A percentile compares a stretch with the other conserved stretches of the same genome.
phyloP scores from a whole-genome alignment of 257 asterid genomes.

The Solanum microdontum region DNA sequence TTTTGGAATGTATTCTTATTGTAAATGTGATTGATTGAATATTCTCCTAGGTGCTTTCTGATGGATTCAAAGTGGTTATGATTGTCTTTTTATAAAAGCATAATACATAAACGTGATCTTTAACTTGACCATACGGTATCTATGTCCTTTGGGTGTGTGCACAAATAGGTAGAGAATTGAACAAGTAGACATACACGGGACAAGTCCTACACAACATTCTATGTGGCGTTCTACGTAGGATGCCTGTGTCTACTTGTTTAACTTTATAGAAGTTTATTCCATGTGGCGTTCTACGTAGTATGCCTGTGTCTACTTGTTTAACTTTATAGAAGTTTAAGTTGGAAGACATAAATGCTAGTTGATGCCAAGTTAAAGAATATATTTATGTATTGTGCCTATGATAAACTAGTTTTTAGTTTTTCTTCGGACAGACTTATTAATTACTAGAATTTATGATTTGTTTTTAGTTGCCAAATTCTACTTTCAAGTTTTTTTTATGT shows the following conservation, averaged over 20 bases:
- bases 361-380: too few relatives aligned
- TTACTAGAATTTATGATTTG: not conserved
- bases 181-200: fast-evolving
- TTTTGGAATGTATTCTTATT: not conserved
- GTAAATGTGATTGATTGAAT: not conserved
- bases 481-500: not conserved
- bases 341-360: not conserved
- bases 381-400: not conserved
- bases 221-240: too few relatives aligned
- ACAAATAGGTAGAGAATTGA: not conserved
- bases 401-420: not conserved
- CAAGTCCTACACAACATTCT: too few relatives aligned
- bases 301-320: too few relatives aligned
- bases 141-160: not conserved
- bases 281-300: too few relatives aligned
- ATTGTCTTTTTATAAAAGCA: not conserved
- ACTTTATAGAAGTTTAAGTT: not conserved
- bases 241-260: too few relatives aligned
- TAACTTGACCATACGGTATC: too few relatives aligned
- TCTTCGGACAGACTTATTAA: not conserved
- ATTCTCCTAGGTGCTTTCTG: not conserved
- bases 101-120: not conserved
- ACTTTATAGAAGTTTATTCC: not conserved
- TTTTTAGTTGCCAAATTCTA: not conserved
- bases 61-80: not conserved